A percentile compares a stretch with the other conserved stretches of the same genome.
phyloP scores from a whole-genome alignment of 2,329 filamentous ascomycete species.

The Fusarium torreyae region DNA sequence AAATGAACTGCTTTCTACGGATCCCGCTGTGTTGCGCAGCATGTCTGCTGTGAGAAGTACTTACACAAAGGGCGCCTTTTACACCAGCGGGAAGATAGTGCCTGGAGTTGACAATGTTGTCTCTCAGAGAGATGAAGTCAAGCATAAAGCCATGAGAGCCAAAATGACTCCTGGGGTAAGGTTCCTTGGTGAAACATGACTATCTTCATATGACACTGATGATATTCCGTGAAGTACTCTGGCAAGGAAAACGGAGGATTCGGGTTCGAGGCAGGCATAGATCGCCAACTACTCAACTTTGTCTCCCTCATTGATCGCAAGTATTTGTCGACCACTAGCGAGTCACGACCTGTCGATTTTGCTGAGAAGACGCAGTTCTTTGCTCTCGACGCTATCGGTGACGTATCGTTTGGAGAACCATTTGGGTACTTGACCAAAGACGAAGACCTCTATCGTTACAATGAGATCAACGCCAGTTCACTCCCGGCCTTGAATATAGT shows the following conservation, averaged over 20 bases:
- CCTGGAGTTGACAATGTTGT: slow-evolving; percentile 69
- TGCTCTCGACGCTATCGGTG: slow-evolving; percentile 68
- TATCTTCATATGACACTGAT: not conserved
- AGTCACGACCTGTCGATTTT: slow-evolving; percentile 62
- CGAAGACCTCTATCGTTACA: slow-evolving; percentile 63
- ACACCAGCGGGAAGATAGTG: slow-evolving; percentile 66
- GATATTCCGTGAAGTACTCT: slow-evolving; percentile 59
- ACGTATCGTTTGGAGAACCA: slow-evolving; percentile 66
- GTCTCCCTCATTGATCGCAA: slow-evolving; percentile 63
- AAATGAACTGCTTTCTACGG: slow-evolving; percentile 58
- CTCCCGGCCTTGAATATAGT: slow-evolving; percentile 57
- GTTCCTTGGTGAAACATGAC: slow-evolving; percentile 28
- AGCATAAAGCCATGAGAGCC: slow-evolving; percentile 61
- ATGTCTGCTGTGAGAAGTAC: slow-evolving; percentile 57
- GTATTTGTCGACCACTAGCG: slow-evolving; percentile 59
- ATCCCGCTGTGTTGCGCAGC: slow-evolving; percentile 57
- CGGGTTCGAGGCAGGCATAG: slow-evolving; percentile 58
- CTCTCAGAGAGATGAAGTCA: slow-evolving; percentile 63
- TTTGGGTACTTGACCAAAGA: slow-evolving; percentile 68
- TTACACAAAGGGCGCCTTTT: slow-evolving; percentile 61
- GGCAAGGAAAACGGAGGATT: slow-evolving; percentile 65
- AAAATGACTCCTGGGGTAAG: slow-evolving; percentile 61
- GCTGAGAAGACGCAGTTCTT: slow-evolving; percentile 67
- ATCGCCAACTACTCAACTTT: slow-evolving; percentile 58
- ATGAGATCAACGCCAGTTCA: slow-evolving; percentile 61